A percentile compares a stretch with the other conserved stretches of the same genome.
These are phyloP conservation scores for Lentinula guzmanii DNA, from an alignment of 768 basidiomycete genomes.

Conservation along the genomic window DNA sequence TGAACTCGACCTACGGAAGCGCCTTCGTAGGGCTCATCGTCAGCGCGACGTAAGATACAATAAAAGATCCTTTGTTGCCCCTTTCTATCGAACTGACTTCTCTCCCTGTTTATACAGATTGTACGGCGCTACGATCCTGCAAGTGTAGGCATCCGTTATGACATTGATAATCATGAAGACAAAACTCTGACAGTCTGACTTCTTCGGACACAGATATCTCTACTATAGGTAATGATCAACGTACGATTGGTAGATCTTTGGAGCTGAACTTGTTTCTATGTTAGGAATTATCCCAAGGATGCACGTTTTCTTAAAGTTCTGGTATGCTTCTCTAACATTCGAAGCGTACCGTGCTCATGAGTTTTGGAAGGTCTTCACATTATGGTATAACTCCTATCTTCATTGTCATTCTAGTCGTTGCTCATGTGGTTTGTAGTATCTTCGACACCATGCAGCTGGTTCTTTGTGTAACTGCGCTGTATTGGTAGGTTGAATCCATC, in stretches of 20 bases:
- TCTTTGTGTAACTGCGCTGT: slow-evolving; percentile 38
- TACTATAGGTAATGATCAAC: slow-evolving; percentile 31
- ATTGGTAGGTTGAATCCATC: slow-evolving; percentile 28
- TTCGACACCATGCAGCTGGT: slow-evolving; percentile 39
- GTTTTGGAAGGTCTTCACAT: slow-evolving; percentile 24
- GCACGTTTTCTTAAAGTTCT: slow-evolving; percentile 30
- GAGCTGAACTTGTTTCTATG: neutral
- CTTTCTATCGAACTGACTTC: slow-evolving; percentile 2
- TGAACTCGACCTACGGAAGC: slow-evolving; percentile 30
- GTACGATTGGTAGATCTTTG: neutral
- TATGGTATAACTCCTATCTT: slow-evolving; percentile 21
- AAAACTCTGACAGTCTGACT: neutral
- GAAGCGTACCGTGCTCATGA: neutral
- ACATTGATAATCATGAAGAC: neutral
- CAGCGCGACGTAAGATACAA: slow-evolving; percentile 32
- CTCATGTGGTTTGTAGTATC: slow-evolving; percentile 17
- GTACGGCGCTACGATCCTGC: slow-evolving; percentile 41
- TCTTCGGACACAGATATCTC: slow-evolving; percentile 24
- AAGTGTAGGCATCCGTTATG: slow-evolving; percentile 25
- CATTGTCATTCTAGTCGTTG: neutral
- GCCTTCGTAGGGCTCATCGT: slow-evolving; percentile 39
- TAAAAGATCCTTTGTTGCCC: neutral
- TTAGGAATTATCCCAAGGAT: slow-evolving; percentile 36
- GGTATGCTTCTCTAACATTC: slow-evolving; percentile 18
- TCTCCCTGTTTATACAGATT: slow-evolving; percentile 21